Conservation (phyloP, 2,329 filamentous ascomycete species). For the Colletotrichum aenigma region DNA sequence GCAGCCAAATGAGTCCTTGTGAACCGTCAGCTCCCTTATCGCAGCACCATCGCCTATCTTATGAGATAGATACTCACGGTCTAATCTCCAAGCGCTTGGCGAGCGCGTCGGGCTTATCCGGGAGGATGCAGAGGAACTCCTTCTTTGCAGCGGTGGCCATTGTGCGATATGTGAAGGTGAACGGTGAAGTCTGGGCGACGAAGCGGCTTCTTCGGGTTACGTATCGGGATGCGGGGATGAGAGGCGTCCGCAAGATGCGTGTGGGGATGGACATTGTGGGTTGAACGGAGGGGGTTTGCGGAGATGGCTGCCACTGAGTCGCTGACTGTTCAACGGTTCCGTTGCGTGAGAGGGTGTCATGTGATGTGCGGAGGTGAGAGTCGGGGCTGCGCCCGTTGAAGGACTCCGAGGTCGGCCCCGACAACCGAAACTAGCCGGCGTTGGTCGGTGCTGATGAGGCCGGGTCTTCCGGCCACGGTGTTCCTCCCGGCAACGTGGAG, state of each 20-base stretch:
- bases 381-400: no score
- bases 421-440: background rate
- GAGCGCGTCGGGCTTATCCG: constrained; percentile 16
- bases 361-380: background rate
- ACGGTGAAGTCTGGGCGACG: background rate
- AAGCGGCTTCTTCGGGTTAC: background rate
- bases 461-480: background rate
- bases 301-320: background rate
- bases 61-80: background rate
- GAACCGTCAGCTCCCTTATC: background rate
- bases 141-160: constrained; percentile 13
- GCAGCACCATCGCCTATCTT: background rate
- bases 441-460: background rate
- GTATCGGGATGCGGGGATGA: constrained; percentile 1
- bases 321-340: background rate
- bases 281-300: background rate
- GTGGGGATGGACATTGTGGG: constrained; percentile 7
- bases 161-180: background rate
- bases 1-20: constrained; percentile 1
- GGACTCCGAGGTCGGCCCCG: background rate
- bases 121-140: constrained; percentile 19
- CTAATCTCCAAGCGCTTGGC: constrained; percentile 6
- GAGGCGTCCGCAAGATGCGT: background rate
- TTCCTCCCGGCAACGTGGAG: background rate
- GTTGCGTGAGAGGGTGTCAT: background rate